A percentile compares a stretch with the other conserved stretches of the same genome.
Evolutionary conservation across 345 rosid species (phyloP).

Genomic region (Eucalyptus regnans): DNA sequence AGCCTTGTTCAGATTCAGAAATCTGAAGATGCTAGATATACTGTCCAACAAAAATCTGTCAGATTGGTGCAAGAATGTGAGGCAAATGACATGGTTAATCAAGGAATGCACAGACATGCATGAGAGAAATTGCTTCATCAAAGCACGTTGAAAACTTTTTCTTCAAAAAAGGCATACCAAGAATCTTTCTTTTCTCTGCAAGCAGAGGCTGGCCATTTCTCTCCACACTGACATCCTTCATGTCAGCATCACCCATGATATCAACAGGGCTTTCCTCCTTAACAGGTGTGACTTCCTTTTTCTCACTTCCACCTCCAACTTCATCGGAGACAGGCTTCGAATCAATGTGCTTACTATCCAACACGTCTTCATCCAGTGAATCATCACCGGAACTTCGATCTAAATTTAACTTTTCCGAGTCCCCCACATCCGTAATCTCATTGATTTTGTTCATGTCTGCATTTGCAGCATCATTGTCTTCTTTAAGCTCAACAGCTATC

Average conservation of each 20-base stretch:
- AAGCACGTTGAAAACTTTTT: background rate
- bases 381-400: conserved; percentile 99
- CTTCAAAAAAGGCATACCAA: conserved; percentile 30
- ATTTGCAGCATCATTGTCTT: conserved; percentile 46
- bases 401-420: conserved; percentile 85
- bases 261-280: conserved; percentile 34
- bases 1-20: background rate
- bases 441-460: conserved; percentile 59
- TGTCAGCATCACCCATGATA: conserved; percentile 32
- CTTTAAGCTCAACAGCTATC: conserved; percentile 53
- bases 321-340: conserved; percentile 48
- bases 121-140: background rate
- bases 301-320: conserved; percentile 36
- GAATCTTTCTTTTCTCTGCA: conserved; percentile 76
- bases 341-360: conserved; percentile 66
- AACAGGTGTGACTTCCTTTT: conserved; percentile 19
- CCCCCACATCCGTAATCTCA: conserved; percentile 54
- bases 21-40: background rate
- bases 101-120: background rate
- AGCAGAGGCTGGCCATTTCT: conserved; percentile 17
- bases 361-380: conserved; percentile 86
- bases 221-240: conserved; percentile 22
- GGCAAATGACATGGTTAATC: background rate
- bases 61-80: background rate
- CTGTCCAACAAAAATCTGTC: background rate